phyloP scores from a whole-genome alignment of 2,329 filamentous ascomycete species.

The Colletotrichum salicis region DNA sequence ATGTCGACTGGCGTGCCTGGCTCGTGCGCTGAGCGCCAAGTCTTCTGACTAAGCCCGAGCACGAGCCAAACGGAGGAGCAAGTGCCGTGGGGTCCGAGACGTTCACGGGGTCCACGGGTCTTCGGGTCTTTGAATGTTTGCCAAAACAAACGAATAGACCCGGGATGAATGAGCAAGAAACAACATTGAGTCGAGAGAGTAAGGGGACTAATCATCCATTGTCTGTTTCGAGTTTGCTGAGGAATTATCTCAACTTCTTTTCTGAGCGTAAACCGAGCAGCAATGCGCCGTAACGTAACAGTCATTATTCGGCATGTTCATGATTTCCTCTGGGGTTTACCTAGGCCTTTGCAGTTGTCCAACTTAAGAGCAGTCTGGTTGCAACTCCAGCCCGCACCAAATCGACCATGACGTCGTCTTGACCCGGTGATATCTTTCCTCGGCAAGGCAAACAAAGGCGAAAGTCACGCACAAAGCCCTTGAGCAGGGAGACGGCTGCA shows the following conservation, averaged over 20 bases:
- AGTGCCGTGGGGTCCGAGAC: background rate
- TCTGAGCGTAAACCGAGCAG: background rate
- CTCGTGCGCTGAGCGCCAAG: background rate
- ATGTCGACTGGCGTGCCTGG: background rate
- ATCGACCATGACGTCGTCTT: background rate
- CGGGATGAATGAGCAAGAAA: background rate
- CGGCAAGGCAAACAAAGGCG: background rate
- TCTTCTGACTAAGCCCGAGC: background rate
- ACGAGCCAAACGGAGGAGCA: background rate
- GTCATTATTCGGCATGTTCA: background rate
- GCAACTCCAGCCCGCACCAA: background rate
- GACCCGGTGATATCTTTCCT: background rate
- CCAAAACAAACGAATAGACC: background rate
- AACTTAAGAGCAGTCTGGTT: background rate
- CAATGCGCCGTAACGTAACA: no score
- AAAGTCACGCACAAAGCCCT: background rate
- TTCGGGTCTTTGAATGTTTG: background rate
- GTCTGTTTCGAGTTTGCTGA: background rate
- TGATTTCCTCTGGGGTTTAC: background rate
- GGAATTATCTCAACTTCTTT: background rate
- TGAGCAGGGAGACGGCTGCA: background rate
- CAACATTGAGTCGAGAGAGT: background rate
- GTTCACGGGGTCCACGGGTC: no score
- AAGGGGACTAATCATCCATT: background rate
- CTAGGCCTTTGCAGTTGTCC: background rate